Base-by-base conservation (phyloP, 2,329 filamentous ascomycete genomes). In the Colletotrichum sidae region DNA sequence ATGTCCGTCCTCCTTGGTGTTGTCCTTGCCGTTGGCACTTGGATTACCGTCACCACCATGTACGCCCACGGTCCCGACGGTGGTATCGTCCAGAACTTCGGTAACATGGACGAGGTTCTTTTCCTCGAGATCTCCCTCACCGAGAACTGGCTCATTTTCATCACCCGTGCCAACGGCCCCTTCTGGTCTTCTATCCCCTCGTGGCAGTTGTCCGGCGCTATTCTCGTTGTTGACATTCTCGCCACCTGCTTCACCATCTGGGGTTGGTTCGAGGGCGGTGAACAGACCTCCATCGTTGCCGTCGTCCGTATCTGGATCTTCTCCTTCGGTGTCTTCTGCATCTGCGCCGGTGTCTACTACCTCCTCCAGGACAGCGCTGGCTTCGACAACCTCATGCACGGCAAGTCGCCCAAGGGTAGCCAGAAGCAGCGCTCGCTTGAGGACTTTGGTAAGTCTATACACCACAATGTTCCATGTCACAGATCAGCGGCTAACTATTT, bases 61-160 rank as follows among this genome's bases (percentile, higher is more conserved):
- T 88, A 88, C 88, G 80, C 87, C 77, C 74, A 86, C 69, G 85
- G 86, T 69, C 81, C 90, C 73, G 80, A 92, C 71, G 92, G 91
- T 72, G 93, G 93, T 86, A 95, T 97, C 72, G 91, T 94, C 70
- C 92, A 97, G 85, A 95, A 96, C 83, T 92, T 91, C 72, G 93
- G 93, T 86, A 87, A 90, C 76, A 83, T 92, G 60, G 92, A 97
- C 72, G 88, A 90, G 72, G 89, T 97, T 64, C 81, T 97, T 74
- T 97, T 97, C 87, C 89, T 97, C 42, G 88, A 97, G 81, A 92
- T 97, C 78, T 93, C 92, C 11, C 87, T 97, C 59, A 94, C 93
- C 67, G 92, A 97, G 86, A 97, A 96, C 83, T 97, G 94, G 93
- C 87, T 97, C 56, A 97, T 97, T 80, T 96, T 97, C 84, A 95